A percentile compares a stretch with the other conserved stretches of the same genome.
phyloP scores from a whole-genome alignment of 306 rosid genomes.

The Hylodesmum podocarpum region DNA sequence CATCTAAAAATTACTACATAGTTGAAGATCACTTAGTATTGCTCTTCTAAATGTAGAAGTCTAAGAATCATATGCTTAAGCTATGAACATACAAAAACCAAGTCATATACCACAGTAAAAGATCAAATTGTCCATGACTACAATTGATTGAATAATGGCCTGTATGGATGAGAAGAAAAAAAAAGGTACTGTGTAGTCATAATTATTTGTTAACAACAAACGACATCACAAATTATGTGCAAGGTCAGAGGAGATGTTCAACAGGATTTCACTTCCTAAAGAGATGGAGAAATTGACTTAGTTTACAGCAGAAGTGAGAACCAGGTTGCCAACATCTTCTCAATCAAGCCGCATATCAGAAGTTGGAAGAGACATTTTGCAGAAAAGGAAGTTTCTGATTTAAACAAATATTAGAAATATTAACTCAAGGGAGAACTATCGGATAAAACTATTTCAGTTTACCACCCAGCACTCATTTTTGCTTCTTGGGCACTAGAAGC shows the following conservation, averaged over 20 bases:
- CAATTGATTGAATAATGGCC: no score
- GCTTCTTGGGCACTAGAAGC: no score
- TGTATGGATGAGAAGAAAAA: no score
- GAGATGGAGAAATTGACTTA: not conserved
- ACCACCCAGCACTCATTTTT: not conserved
- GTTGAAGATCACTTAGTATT: not conserved
- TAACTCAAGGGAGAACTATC: no score
- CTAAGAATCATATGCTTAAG: not conserved
- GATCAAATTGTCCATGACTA: not conserved
- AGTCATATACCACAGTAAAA: not conserved
- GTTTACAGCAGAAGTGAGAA: not conserved
- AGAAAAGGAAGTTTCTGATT: no score
- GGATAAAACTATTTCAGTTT: not conserved
- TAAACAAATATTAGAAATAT: no score
- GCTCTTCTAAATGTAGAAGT: conserved; percentile 11
- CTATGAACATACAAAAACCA: not conserved
- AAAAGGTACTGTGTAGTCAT: not conserved
- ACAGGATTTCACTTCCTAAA: not conserved
- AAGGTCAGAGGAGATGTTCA: not conserved
- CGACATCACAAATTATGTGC: not conserved
- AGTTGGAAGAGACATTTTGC: no score
- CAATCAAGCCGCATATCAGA: no score
- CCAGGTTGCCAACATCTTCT: not conserved
- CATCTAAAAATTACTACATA: not conserved
- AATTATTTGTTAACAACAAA: not conserved